phyloP scores from a whole-genome alignment of 805 yeast genomes.

The Tetrapisispora nanseiensis region DNA sequence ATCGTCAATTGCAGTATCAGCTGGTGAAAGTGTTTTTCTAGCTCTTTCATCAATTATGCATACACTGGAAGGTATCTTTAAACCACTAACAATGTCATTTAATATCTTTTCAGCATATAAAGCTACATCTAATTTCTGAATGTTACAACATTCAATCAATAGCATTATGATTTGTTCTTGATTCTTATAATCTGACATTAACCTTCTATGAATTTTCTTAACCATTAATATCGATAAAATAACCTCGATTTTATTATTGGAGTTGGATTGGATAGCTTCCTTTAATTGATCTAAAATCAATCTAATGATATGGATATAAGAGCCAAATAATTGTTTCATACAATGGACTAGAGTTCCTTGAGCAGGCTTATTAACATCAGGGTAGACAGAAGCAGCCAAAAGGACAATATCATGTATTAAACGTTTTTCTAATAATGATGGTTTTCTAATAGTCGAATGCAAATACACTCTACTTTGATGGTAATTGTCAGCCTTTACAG shows the following conservation, averaged over 20 bases:
- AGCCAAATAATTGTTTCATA: constrained; percentile 56
- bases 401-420: constrained; percentile 56
- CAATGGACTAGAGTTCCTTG: constrained; percentile 56
- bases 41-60: constrained; percentile 40
- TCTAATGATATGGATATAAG: constrained; percentile 43
- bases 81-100: constrained; percentile 29
- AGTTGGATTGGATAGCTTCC: constrained; percentile 39
- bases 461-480: constrained; percentile 65
- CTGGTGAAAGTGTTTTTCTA: constrained; percentile 46
- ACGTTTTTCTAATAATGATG: constrained; percentile 50
- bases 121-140: constrained; percentile 48
- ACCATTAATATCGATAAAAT: constrained; percentile 49
- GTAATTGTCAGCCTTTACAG: constrained; percentile 58
- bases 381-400: constrained; percentile 57
- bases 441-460: constrained; percentile 61
- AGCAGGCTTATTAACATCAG: constrained; percentile 57
- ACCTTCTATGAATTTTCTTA: constrained; percentile 46
- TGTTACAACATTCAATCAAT: constrained; percentile 42
- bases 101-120: constrained; percentile 44
- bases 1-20: constrained; percentile 43
- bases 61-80: constrained; percentile 41
- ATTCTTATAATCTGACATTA: constrained; percentile 47
- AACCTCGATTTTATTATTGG: constrained; percentile 50
- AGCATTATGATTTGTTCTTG: constrained; percentile 39
- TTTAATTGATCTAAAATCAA: constrained; percentile 36